Conservation (phyloP, 73 alveolate species). For the Paramecium pentaurelia region DNA sequence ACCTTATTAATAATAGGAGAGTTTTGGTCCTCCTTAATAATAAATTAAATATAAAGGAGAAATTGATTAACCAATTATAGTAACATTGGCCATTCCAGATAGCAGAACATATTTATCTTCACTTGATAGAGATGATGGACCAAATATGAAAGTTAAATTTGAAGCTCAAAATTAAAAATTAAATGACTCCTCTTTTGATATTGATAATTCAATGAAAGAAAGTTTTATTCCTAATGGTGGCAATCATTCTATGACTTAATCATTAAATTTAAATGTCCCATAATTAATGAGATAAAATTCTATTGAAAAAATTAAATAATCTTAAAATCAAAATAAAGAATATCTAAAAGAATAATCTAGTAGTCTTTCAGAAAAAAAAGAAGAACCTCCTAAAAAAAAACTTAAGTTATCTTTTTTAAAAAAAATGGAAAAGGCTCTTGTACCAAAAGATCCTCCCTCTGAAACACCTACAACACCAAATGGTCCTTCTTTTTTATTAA, state of each 20-base stretch:
- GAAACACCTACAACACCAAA: not conserved
- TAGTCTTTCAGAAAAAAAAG: not conserved
- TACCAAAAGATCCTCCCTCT: not conserved
- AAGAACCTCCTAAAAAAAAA: conserved; percentile 36
- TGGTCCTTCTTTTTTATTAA: not conserved
- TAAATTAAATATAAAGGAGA: not conserved
- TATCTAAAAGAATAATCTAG: not conserved
- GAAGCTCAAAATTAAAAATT: conserved; percentile 2
- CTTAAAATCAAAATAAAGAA: not conserved
- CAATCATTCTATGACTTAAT: not conserved
- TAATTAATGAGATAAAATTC: conserved; percentile 26
- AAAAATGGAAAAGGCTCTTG: conserved; percentile 27
- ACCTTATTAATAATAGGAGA: not conserved
- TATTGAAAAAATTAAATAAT: not conserved
- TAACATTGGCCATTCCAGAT: conserved; percentile 5
- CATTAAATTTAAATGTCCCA: not conserved
- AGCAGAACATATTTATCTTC: not conserved
- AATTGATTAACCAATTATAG: not conserved
- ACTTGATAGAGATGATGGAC: conserved; percentile 16
- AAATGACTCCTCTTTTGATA: conserved; percentile 32
- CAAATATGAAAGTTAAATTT: not conserved
- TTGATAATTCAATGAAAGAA: conserved; percentile 32
- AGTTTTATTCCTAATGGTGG: not conserved
- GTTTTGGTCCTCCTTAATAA: not conserved
- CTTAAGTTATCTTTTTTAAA: not conserved